A percentile compares a stretch with the other conserved stretches of the same genome.
Conservation (phyloP, 1,139 yeast genomes). For the Sugiyamaella novakii region DNA sequence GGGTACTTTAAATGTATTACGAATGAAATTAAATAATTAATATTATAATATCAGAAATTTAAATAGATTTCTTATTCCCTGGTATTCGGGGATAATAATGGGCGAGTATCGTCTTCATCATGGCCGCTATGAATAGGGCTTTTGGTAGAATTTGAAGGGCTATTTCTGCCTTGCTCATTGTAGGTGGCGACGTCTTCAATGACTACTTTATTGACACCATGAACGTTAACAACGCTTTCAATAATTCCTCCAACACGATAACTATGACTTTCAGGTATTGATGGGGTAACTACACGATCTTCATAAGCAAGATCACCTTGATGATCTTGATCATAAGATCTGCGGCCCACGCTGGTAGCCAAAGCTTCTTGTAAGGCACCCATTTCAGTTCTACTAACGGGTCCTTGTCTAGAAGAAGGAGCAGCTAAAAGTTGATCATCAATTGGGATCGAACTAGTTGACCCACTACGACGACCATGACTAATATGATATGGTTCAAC, state of each 20-base stretch:
- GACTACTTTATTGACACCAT: constrained; percentile 85
- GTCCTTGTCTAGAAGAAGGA: constrained; percentile 41
- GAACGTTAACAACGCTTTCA: constrained; percentile 80
- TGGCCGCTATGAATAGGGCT: constrained; percentile 12
- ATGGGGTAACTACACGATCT: constrained; percentile 20
- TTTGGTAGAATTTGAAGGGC: constrained; percentile 10
- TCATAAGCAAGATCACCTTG: constrained; percentile 28
- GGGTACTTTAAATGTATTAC: too few species aligned
- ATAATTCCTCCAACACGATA: constrained; percentile 66
- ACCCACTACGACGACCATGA: constrained; percentile 4
- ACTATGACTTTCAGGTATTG: constrained; percentile 34
- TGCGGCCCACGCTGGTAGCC: constrained; percentile 16
- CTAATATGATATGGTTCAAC: constrained; percentile 8
- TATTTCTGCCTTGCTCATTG: constrained; percentile 3
- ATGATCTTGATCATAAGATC: constrained; percentile 16
- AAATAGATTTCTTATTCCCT: too few species aligned
- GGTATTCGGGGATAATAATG: constrained; percentile 17
- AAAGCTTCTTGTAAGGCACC: constrained; percentile 47
- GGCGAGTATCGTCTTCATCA: constrained; percentile 19
- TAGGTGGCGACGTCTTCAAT: constrained; percentile 53
- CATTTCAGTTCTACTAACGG: constrained; percentile 54
- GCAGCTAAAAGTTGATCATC: constrained; percentile 17
- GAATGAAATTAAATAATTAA: too few species aligned
- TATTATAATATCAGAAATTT: too few species aligned
- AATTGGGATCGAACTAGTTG: constrained; percentile 10